Evolutionary conservation across 2,329 filamentous ascomycete species (phyloP).

Genomic region (Fusarium illudens): DNA sequence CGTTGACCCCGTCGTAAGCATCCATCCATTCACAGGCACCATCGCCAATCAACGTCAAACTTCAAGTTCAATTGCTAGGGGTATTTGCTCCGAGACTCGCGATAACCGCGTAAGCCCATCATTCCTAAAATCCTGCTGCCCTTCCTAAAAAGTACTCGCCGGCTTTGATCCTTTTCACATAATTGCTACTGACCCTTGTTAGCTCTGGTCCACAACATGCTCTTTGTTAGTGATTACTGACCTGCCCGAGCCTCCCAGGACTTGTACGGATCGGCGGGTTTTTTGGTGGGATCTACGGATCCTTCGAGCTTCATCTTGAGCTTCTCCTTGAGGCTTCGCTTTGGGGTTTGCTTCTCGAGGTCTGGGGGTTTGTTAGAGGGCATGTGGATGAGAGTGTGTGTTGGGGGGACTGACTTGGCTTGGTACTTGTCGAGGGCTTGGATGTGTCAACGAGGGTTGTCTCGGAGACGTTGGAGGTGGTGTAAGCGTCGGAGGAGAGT

Average conservation of each 20-base stretch:
- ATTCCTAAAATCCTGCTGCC: slow-evolving; percentile 2
- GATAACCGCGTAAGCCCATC: slow-evolving; percentile 9
- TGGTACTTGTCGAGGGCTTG: slow-evolving; percentile 19
- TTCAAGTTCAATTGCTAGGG: slow-evolving; percentile 12
- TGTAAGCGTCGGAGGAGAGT: slow-evolving; percentile 31
- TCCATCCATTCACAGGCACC: background rate
- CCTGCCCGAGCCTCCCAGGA: slow-evolving; percentile 41
- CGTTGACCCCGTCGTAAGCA: slow-evolving; percentile 4
- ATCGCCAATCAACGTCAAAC: background rate
- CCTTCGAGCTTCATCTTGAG: slow-evolving; percentile 34
- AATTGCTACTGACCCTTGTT: slow-evolving; percentile 26
- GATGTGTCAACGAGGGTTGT: slow-evolving; percentile 36
- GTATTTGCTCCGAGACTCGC: slow-evolving; percentile 20
- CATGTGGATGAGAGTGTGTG: background rate
- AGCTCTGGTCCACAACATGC: background rate
- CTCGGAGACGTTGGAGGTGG: slow-evolving; percentile 34
- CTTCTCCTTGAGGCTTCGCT: slow-evolving; percentile 35
- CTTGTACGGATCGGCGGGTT: slow-evolving; percentile 33
- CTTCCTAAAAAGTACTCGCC: slow-evolving; percentile 4
- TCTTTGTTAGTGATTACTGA: slow-evolving; percentile 13
- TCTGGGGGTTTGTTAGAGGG: slow-evolving; percentile 14
- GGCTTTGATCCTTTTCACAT: slow-evolving; percentile 11
- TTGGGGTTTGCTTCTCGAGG: slow-evolving; percentile 11
- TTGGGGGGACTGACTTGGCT: slow-evolving; percentile 27
- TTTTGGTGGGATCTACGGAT: slow-evolving; percentile 35